Conservation (phyloP, 1,139 yeast species). For the Blastobotrys aristatus region DNA sequence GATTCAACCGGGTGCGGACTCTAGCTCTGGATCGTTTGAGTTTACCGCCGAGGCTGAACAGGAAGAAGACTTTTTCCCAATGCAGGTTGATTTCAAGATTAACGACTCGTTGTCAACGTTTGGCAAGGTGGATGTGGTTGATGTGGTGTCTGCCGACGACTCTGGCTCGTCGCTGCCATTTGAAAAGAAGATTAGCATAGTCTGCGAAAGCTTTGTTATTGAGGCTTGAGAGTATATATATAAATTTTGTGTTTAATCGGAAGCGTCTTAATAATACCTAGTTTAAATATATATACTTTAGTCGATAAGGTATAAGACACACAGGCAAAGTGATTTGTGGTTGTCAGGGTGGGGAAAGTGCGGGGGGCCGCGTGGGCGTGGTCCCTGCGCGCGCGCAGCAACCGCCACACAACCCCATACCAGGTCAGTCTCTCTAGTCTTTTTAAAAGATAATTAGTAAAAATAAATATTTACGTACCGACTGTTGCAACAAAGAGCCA, state of each 20-base stretch:
- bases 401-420: no score
- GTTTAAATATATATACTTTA: slow-evolving; percentile 5
- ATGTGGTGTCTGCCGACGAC: slow-evolving; percentile 38
- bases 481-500: no score
- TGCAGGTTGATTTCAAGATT: slow-evolving; percentile 53
- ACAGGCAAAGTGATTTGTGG: no score
- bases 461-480: no score
- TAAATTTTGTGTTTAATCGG: slow-evolving; percentile 14
- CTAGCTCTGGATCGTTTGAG: slow-evolving; percentile 70
- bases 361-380: no score
- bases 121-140: slow-evolving; percentile 45
- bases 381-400: no score
- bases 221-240: slow-evolving; percentile 28
- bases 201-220: slow-evolving; percentile 62
- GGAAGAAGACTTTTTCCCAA: slow-evolving; percentile 88
- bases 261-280: background rate
- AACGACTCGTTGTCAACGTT: slow-evolving; percentile 37
- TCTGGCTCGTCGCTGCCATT: slow-evolving; percentile 57
- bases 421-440: no score
- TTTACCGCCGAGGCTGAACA: slow-evolving; percentile 67
- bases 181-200: slow-evolving; percentile 58
- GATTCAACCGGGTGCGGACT: slow-evolving; percentile 36
- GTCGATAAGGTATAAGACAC: no score
- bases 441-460: no score
- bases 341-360: no score